Base-by-base conservation (phyloP, 345 rosid species). In the Brassica nigra region DNA sequence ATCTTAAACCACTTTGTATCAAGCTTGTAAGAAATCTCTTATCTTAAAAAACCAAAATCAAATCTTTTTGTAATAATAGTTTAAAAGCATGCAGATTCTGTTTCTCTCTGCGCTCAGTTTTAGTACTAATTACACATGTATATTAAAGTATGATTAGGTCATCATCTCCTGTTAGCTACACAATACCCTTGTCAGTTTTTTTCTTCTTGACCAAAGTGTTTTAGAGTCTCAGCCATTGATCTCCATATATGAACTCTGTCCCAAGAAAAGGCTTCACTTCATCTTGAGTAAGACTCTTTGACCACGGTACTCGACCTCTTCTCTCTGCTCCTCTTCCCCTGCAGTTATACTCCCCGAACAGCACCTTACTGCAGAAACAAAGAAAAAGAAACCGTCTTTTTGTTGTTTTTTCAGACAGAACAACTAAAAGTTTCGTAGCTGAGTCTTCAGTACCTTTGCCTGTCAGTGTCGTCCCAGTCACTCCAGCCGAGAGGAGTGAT, bases 401-500 rank as follows among this genome's bases (percentile, higher is more conserved):
- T 20, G 34, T 33, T 61, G 20, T 29, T 70, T 62, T 55, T 30
- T 18, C 9, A 42, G 76, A 64, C 27, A 58, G 28, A 74, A 57
- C 23, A 23, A 16, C 47, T 58, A 1, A 31, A 68, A 68, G 79
- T 18, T 59, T 74, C 2, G 30, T 47, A 44, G 68, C 44, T 39
- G 44, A 28, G 20, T 71, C 30, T 57, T 8, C 5, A 27, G 34
- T 61, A 92, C 97, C 81, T 89, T 70, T 85, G 91, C 75, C 97
- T 87, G 64, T 54, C 27, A 6, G 89, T 83, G 33, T 58, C 10
- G 74, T 83, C 75, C 98, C 99, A 95, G 84, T 95, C 96, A 61
- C 87, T 91, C 99, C 99, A 95, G 62, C 98, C 94, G 23, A 84
- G 14, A 4, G 96, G 94, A 70, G 62, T 72, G 76, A 95, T 89